Percentiles rank a stretch among this genome's conserved stretches.
Evolutionary conservation across 441 rosid species (phyloP).

Genomic region (Syzygium syzygioides): DNA sequence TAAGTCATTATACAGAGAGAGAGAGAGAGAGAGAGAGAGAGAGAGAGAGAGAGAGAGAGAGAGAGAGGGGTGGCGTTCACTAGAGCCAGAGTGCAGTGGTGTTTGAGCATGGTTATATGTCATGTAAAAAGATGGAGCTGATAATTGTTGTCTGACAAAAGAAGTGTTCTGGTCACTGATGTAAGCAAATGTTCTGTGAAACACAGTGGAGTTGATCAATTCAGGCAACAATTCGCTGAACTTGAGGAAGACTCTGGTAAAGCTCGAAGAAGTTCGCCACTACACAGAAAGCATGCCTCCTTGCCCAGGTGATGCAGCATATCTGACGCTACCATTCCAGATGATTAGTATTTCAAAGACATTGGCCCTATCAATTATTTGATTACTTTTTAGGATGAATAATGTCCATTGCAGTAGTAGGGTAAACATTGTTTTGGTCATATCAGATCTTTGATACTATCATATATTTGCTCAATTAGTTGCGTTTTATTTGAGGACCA

Average conservation of each 20-base stretch:
- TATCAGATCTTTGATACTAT: not conserved
- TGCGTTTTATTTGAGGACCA: not conserved
- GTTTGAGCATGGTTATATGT: not conserved
- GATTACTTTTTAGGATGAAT: not conserved
- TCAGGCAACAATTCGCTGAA: slow-evolving; percentile 16
- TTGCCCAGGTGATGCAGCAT: slow-evolving; percentile 7
- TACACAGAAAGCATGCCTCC: slow-evolving; percentile 15
- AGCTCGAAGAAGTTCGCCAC: slow-evolving; percentile 5
- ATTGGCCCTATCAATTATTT: not conserved
- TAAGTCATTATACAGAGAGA: not conserved
- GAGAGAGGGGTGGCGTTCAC: not conserved
- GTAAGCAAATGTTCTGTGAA: not conserved
- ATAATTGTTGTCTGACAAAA: not conserved
- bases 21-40: not conserved
- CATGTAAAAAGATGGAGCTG: not conserved
- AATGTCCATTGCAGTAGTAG: not conserved
- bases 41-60: not conserved
- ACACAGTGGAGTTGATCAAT: slow-evolving; percentile 17
- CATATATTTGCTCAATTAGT: not conserved
- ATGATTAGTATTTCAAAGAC: not conserved
- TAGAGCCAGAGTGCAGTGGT: not conserved
- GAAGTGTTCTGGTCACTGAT: not conserved
- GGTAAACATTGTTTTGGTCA: not conserved
- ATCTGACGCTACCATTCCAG: not conserved
- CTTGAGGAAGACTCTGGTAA: slow-evolving; percentile 8